Evolutionary conservation across 345 rosid species (phyloP), one percentile per base, ranked within the genome.

Genomic region (Nephelium lappaceum): DNA sequence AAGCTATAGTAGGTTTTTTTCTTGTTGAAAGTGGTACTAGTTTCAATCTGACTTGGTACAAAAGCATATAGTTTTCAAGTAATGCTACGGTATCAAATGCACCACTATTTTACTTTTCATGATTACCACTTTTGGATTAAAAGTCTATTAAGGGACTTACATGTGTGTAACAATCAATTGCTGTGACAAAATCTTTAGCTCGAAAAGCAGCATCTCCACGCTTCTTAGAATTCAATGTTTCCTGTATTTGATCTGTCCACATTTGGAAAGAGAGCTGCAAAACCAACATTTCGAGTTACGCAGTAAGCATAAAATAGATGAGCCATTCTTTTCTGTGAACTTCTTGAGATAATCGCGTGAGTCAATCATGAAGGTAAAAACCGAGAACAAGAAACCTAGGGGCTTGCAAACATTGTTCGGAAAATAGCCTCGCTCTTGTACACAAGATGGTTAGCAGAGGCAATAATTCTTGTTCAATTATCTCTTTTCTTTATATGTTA

Each of bases 221-320:
- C 73, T 88, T 90, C 84, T 90, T 90, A 11, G 90, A 76, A 83
- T 87, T 88, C 61, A 90, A 85, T 43, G 93, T 88, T 77, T 90
- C 93, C 77, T 90, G 93, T 72, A 90, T 87, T 82, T 90, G 89
- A 79, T 88, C 91, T 5, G 91, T 90, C 93, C 93, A 90, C 82
- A 88, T 83, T 81, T 88, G 93, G 85, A 90, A 88, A 11, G 93
- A 90, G 75, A 93, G 97, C 97, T 93, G 88, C 82, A 79, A 78
- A 9, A 53, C 73, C 79, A 63, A 62, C 51, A 36, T 43, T 62
- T 15, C 36, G 42, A 31, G 41, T 21, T 70, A 60, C 60, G 51
- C 21, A 71, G 2, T 58, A 45, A 76, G 72, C 7, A 61, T 8
- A 45, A 42, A 5, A 63, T 38, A 36, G 72, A 16, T 67, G n/a